Evolutionary conservation across 2,329 filamentous ascomycete species (phyloP).

Genomic region (Colletotrichum siamense): DNA sequence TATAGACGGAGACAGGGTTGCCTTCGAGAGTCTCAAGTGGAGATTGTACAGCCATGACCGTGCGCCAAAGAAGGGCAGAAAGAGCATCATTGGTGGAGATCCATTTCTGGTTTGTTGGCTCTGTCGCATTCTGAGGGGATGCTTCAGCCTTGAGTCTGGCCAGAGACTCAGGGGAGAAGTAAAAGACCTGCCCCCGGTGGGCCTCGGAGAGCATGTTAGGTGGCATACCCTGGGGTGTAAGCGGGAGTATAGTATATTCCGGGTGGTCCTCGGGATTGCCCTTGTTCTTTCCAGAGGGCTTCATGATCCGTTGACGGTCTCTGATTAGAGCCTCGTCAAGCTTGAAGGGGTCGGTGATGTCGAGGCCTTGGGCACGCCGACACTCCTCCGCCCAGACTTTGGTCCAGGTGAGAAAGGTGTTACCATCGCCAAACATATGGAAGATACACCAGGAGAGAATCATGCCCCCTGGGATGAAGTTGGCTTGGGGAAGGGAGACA

Average conservation of each 20-base stretch:
- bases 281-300: neutral
- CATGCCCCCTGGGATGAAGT: slow-evolving; percentile 12
- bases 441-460: neutral
- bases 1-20: neutral
- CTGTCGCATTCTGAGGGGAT: neutral
- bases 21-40: slow-evolving; percentile 2
- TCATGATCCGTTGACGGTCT: slow-evolving; percentile 1
- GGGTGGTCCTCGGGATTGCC: neutral
- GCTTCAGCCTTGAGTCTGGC: slow-evolving; percentile 2
- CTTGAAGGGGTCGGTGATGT: neutral
- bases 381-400: slow-evolving; percentile 8
- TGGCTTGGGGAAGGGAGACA: neutral
- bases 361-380: neutral
- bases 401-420: slow-evolving; percentile 1
- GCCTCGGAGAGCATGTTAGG: neutral
- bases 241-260: slow-evolving; percentile 8
- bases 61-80: slow-evolving; percentile 7
- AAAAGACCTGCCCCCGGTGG: neutral
- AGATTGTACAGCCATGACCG: slow-evolving; percentile 1
- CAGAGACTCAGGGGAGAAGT: slow-evolving; percentile 6
- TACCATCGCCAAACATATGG: neutral
- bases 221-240: neutral
- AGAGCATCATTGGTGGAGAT: slow-evolving; percentile 12
- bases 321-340: neutral
- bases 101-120: neutral